phyloP scores from a whole-genome alignment of 768 basidiomycete species.

The Gautieria morchelliformis region DNA sequence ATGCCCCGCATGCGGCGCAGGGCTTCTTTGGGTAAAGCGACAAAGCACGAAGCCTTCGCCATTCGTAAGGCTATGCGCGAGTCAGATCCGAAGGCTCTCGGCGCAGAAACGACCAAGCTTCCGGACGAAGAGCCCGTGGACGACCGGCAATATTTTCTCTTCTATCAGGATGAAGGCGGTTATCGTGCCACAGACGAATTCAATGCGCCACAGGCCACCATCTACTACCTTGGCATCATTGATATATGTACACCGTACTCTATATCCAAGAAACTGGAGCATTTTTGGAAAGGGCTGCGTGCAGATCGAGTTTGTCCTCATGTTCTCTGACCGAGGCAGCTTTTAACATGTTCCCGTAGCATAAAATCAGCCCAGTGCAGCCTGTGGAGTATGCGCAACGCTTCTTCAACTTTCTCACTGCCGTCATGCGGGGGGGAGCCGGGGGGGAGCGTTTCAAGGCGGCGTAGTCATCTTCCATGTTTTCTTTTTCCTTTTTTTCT shows the following conservation, averaged over 20 bases:
- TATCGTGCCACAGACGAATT: constrained; percentile 80
- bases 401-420: constrained; percentile 81
- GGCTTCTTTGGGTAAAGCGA: constrained; percentile 47
- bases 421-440: constrained; percentile 74
- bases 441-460: constrained; percentile 45
- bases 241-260: constrained; percentile 93
- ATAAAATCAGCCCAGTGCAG: constrained; percentile 90
- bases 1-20: constrained; percentile 56
- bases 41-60: constrained; percentile 67
- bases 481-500: not conserved
- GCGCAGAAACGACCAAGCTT: constrained; percentile 38
- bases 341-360: constrained; percentile 34
- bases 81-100: constrained; percentile 69
- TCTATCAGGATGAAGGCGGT: constrained; percentile 96
- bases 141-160: constrained; percentile 65
- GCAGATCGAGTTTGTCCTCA: constrained; percentile 68
- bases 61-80: constrained; percentile 79
- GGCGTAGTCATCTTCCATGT: constrained; percentile 19
- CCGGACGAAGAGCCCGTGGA: constrained; percentile 60
- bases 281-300: constrained; percentile 84
- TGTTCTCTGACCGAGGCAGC: not conserved
- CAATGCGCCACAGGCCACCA: constrained; percentile 62
- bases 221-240: constrained; percentile 94
- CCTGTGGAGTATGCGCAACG: constrained; percentile 81
- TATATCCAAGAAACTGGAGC: constrained; percentile 68